phyloP scores from a whole-genome alignment of 495 filamentous ascomycete species.

The Penicillium canescens region DNA sequence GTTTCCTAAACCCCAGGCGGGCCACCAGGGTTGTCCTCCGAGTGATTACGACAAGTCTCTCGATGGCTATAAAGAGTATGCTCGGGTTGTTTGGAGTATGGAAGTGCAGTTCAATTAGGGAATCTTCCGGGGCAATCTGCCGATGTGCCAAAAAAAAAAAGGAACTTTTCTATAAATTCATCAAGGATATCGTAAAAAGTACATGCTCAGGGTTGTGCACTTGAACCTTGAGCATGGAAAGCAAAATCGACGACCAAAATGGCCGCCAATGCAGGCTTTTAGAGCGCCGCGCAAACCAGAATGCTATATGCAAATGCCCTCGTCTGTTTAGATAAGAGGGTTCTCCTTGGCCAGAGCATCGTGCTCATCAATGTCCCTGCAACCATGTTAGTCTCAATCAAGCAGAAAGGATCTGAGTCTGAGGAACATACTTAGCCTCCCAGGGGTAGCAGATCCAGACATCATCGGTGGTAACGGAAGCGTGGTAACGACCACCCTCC shows the following conservation, averaged over 20 bases:
- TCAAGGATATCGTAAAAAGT: constrained; percentile 33
- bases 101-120: neutral
- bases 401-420: neutral
- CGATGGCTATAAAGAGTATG: neutral
- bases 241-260: constrained; percentile 12
- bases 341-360: constrained; percentile 67
- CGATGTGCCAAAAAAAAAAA: constrained; percentile 7
- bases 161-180: constrained; percentile 30
- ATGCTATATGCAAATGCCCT: constrained; percentile 23
- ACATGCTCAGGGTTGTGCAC: constrained; percentile 14
- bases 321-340: constrained; percentile 31
- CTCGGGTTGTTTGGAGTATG: neutral
- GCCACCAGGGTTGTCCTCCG: neutral
- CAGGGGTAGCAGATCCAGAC: constrained; percentile 99
- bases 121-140: neutral
- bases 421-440: constrained; percentile 75
- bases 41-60: neutral
- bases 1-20: no score
- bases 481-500: constrained; percentile 72
- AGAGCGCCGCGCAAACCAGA: constrained; percentile 25
- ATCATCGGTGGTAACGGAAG: constrained; percentile 83
- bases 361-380: constrained; percentile 88
- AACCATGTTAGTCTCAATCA: constrained; percentile 7
- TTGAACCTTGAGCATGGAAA: constrained; percentile 10
- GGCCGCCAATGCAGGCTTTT: constrained; percentile 10